Evolutionary conservation across 2,329 filamentous ascomycete genomes (phyloP).

Genomic region (Pestalotiopsis sp.): DNA sequence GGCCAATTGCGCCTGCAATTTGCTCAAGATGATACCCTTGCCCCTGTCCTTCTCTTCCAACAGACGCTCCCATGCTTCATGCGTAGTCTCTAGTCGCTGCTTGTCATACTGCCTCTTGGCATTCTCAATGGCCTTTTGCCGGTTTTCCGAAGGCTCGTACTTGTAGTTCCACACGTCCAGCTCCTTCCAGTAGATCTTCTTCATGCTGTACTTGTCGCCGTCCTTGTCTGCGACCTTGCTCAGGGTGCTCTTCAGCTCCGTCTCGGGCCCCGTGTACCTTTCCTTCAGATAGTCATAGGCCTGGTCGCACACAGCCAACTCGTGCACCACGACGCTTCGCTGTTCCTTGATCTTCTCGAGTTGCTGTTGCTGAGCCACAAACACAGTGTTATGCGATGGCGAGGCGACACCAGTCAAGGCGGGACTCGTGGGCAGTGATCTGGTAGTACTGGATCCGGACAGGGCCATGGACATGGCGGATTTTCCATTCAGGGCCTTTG

Average conservation of each 20-base stretch:
- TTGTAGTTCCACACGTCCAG: slow-evolving; percentile 66
- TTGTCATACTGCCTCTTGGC: slow-evolving; percentile 63
- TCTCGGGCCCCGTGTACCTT: slow-evolving; percentile 53
- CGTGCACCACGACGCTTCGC: slow-evolving; percentile 59
- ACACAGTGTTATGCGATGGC: slow-evolving; percentile 57
- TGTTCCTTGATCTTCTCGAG: slow-evolving; percentile 57
- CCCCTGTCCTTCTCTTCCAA: slow-evolving; percentile 60
- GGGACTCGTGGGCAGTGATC: slow-evolving; percentile 57
- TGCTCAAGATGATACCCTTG: slow-evolving; percentile 63
- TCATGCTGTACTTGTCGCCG: slow-evolving; percentile 56
- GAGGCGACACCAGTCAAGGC: slow-evolving; percentile 57
- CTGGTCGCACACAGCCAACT: slow-evolving; percentile 58
- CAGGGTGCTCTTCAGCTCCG: slow-evolving; percentile 57
- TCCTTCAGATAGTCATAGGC: slow-evolving; percentile 50
- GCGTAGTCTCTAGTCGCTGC: slow-evolving; percentile 55
- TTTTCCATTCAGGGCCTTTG: slow-evolving; percentile 32
- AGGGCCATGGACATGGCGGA: slow-evolving; percentile 45
- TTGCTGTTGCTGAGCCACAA: slow-evolving; percentile 53
- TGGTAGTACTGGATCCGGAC: slow-evolving; percentile 37
- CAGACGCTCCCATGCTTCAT: slow-evolving; percentile 65
- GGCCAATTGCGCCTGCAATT: slow-evolving; percentile 61
- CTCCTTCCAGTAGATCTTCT: slow-evolving; percentile 63
- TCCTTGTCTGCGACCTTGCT: slow-evolving; percentile 58
- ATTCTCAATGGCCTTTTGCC: slow-evolving; percentile 63
- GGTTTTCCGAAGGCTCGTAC: slow-evolving; percentile 55